Conservation (phyloP, 768 basidiomycete species). For the Tubosaeta sp. region DNA sequence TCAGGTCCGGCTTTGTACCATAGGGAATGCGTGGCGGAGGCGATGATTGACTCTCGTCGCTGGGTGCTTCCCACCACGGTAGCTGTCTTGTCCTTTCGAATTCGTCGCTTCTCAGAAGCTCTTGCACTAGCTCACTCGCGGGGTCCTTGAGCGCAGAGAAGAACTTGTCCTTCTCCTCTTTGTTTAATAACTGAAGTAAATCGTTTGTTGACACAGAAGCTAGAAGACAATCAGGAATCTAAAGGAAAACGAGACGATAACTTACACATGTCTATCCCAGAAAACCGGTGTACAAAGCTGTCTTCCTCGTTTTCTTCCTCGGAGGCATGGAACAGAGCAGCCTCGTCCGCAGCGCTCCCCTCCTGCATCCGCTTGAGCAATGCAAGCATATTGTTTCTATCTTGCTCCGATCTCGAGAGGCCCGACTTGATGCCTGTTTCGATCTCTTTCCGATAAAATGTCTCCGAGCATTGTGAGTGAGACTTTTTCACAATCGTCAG, state of each 20-base stretch:
- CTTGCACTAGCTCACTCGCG: constrained; percentile 52
- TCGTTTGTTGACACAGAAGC: constrained; percentile 53
- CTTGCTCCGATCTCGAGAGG: constrained; percentile 51
- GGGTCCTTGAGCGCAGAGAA: constrained; percentile 57
- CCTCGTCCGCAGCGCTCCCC: constrained; percentile 40
- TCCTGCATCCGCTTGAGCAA: constrained; percentile 72
- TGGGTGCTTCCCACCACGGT: constrained; percentile 71
- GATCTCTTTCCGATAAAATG: constrained; percentile 75
- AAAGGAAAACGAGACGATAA: background rate
- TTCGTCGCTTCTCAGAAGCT: constrained; percentile 56
- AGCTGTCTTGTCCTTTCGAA: constrained; percentile 43
- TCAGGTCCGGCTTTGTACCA: constrained; percentile 40
- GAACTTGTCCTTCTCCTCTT: constrained; percentile 60
- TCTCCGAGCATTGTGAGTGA: constrained; percentile 75
- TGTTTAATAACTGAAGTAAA: constrained; percentile 58
- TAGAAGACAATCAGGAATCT: constrained; percentile 21
- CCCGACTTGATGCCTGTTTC: constrained; percentile 55
- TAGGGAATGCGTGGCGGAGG: constrained; percentile 15
- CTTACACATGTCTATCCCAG: constrained; percentile 60
- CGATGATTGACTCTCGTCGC: constrained; percentile 1
- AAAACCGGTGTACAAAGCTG: constrained; percentile 49
- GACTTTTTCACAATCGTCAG: constrained; percentile 27
- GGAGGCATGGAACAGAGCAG: constrained; percentile 25
- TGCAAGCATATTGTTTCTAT: constrained; percentile 63
- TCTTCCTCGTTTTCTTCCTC: constrained; percentile 39